Conservation (phyloP, 768 basidiomycete species). For the Tricholoma sp. region DNA sequence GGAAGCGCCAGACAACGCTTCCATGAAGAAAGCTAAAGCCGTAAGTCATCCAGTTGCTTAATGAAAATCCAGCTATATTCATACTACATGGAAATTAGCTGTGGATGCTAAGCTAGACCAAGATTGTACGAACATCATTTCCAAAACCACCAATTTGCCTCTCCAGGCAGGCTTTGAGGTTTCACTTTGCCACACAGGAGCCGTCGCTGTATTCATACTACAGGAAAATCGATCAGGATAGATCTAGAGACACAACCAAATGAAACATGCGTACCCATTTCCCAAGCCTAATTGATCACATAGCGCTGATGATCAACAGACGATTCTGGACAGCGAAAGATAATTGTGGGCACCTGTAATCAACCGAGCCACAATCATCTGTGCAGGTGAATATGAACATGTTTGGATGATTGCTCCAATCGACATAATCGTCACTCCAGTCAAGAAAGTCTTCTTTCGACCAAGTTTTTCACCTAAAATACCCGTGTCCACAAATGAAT, state of each 20-base stretch:
- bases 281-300: conserved; percentile 29
- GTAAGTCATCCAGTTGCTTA: conserved; percentile 53
- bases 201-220: conserved; percentile 44
- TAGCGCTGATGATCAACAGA: background rate
- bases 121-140: conserved; percentile 36
- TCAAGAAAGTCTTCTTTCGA: conserved; percentile 42
- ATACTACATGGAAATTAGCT: conserved; percentile 24
- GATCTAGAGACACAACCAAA: background rate
- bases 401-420: conserved; percentile 48
- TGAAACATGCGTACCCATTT: conserved; percentile 31
- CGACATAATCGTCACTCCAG: conserved; percentile 49
- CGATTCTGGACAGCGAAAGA: background rate
- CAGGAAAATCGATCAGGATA: background rate
- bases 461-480: conserved; percentile 34
- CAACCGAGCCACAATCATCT: conserved; percentile 45
- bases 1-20: conserved; percentile 43
- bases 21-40: conserved; percentile 41
- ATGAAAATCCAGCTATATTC: conserved; percentile 46
- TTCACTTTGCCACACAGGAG: conserved; percentile 50
- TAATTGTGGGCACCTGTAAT: conserved; percentile 32
- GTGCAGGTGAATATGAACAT: conserved; percentile 36
- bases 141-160: conserved; percentile 45
- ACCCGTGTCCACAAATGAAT: background rate
- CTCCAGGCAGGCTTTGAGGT: conserved; percentile 43
- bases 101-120: background rate